Evolutionary conservation across 306 rosid species (phyloP).

Genomic region (Glycyrrhiza uralensis): DNA sequence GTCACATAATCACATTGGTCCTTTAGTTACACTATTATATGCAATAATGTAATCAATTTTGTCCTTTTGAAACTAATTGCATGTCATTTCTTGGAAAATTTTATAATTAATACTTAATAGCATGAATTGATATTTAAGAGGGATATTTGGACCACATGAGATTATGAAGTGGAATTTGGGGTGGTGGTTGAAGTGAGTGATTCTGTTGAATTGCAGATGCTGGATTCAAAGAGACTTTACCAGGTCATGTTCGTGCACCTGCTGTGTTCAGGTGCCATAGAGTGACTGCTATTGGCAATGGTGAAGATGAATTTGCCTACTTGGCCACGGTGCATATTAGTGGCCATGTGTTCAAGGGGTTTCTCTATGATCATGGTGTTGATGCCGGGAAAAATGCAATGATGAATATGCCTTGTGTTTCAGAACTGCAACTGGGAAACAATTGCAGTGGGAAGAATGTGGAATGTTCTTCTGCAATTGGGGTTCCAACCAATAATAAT

Average conservation of each 20-base stretch:
- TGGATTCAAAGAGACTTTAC: slow-evolving; percentile 49
- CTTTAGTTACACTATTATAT: not conserved
- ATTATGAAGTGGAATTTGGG: not conserved
- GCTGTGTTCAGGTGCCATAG: slow-evolving; percentile 74
- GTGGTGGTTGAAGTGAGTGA: not conserved
- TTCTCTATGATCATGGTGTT: slow-evolving; percentile 79
- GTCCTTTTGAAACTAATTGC: not conserved
- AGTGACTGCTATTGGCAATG: slow-evolving; percentile 66
- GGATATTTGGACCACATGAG: not conserved
- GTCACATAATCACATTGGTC: not conserved
- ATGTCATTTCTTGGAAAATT: not conserved
- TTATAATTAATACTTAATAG: not conserved
- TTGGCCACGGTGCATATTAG: slow-evolving; percentile 72
- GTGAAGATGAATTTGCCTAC: slow-evolving; percentile 65
- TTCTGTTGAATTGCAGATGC: slow-evolving; percentile 43
- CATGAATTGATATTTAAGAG: not conserved
- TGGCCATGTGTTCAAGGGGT: slow-evolving; percentile 81
- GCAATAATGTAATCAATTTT: not conserved
- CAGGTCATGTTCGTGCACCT: slow-evolving; percentile 65
- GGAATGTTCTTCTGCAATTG: slow-evolving; percentile 50
- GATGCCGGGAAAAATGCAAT: slow-evolving; percentile 48
- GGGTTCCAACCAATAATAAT: slow-evolving; percentile 29
- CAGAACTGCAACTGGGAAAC: slow-evolving; percentile 55
- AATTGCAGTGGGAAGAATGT: slow-evolving; percentile 45
- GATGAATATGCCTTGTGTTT: slow-evolving; percentile 53